Base-by-base conservation (phyloP, 2,329 filamentous ascomycete species). In the Rhytidhysteron rufulum region DNA sequence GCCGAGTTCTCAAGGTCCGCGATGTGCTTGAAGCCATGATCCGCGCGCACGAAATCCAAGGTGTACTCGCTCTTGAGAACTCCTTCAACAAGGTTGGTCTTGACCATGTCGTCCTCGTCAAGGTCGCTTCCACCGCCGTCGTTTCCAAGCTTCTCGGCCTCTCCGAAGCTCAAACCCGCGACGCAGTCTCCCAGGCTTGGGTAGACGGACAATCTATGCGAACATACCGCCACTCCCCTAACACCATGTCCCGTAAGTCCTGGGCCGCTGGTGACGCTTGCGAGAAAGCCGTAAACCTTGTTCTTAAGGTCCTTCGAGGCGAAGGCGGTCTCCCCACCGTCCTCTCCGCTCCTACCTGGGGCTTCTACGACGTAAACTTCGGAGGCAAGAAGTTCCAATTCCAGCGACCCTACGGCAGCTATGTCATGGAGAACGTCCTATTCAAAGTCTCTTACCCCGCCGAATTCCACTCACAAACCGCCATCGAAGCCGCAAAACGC, bases 361-460 rank as follows among this genome's bases (percentile, higher is more conserved):
- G 93, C 44, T 98, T 97, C 80, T 98, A 98, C 73, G 93, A 98
- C 64, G 90, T 97, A 51, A 80, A 94, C 50, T 98, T 97, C 79
- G 88, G 90, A 75, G 89, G 89, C 71, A 88, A 94, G 70, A 56
- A 57, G 24, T 98, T 98, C 67, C 76, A 89, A 68, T 98, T 96
- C 79, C 91, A 97, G 77, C 83, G 93, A 48, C 82, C 85, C 43
- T 98, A 98, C 64, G 91, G 90, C 64, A 95, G 86, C 77, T 98
- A 98, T 69, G 93, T 98, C 53, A 98, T 98, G 93, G 93, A 98
- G 82, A 98, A 97, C 63, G 89, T 98, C 45, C 83, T 98, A 50
- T 98, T 98, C 85, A 98, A 98, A 81, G 93, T 98, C 45, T 98
- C 93, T 33, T 97, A 96, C 68, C 91, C 91, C 62, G 89, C 90